Conservation (phyloP, 2,329 filamentous ascomycete genomes). For the Sporothrix humicola region DNA sequence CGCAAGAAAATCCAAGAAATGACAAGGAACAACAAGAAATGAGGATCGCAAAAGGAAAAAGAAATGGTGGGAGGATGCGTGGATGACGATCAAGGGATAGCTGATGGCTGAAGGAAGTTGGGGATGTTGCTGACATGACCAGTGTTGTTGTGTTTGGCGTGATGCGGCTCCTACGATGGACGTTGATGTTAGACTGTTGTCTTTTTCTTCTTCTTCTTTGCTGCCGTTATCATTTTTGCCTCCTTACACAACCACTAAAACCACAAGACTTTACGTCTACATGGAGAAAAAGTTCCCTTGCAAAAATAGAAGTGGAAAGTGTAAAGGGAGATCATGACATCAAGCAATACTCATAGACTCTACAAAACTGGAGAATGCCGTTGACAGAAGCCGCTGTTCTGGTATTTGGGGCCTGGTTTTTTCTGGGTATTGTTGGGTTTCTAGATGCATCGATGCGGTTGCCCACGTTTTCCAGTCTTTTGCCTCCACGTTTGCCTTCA, state of each 20-base stretch:
- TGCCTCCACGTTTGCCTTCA: constrained; percentile 18
- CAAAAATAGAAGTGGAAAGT: background rate
- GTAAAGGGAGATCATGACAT: background rate
- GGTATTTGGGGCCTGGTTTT: background rate
- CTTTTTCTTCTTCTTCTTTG: background rate
- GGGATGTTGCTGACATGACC: background rate
- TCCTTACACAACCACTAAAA: constrained; percentile 17
- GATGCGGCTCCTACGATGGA: background rate
- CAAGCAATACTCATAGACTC: too few species aligned
- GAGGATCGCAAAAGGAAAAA: background rate
- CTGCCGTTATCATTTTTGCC: background rate
- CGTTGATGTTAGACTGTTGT: background rate
- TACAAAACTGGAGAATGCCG: background rate
- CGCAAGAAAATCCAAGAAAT: background rate
- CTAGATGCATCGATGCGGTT: background rate
- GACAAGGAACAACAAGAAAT: background rate
- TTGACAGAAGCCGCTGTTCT: background rate
- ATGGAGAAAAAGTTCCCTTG: background rate
- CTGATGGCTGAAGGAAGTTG: background rate
- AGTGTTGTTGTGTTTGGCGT: background rate
- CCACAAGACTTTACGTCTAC: background rate
- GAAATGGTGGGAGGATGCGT: background rate
- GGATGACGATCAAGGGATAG: background rate
- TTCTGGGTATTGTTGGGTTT: background rate
- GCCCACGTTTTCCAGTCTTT: background rate